A percentile compares a stretch with the other conserved stretches of the same genome.
Conservation (phyloP, 495 filamentous ascomycete species). For the Hyaloscypha finlandica region DNA sequence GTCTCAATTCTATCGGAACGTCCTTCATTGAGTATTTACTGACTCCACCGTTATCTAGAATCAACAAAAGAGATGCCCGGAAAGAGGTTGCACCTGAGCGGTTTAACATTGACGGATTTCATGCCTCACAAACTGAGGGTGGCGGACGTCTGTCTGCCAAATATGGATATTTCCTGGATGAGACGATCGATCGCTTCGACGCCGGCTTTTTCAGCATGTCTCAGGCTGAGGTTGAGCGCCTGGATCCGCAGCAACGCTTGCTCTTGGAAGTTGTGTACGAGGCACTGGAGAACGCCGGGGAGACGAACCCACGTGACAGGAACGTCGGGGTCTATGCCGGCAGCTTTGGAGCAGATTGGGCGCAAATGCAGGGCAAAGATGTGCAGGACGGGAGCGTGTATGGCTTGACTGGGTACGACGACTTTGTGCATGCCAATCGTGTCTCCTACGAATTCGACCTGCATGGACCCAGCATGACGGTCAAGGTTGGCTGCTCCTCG, state of each 20-base stretch:
- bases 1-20: too few relatives aligned
- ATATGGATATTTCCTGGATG: slow-evolving; percentile 53
- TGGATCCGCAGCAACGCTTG: slow-evolving; percentile 42
- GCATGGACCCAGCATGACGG: slow-evolving; percentile 54
- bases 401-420: slow-evolving; percentile 43
- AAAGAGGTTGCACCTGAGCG: slow-evolving; percentile 37
- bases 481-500: slow-evolving; percentile 26
- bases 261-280: slow-evolving; percentile 48
- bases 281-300: slow-evolving; percentile 49
- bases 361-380: slow-evolving; percentile 36
- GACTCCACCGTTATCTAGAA: too few relatives aligned
- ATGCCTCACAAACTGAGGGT: slow-evolving; percentile 13
- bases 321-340: slow-evolving; percentile 11
- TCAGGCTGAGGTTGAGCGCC: slow-evolving; percentile 35
- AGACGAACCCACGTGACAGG: neutral
- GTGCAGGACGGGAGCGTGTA: slow-evolving; percentile 36
- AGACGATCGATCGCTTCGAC: slow-evolving; percentile 37
- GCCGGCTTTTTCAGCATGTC: slow-evolving; percentile 31
- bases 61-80: too few relatives aligned
- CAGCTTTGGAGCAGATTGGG: slow-evolving; percentile 39
- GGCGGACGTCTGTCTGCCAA: slow-evolving; percentile 34
- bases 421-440: slow-evolving; percentile 69
- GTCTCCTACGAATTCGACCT: slow-evolving; percentile 57
- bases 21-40: too few relatives aligned
- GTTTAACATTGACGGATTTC: slow-evolving; percentile 41